These are phyloP conservation scores for Heliocybe sulcata DNA, from an alignment of 1,284 basidiomycete genomes.

Conservation along the genomic window DNA sequence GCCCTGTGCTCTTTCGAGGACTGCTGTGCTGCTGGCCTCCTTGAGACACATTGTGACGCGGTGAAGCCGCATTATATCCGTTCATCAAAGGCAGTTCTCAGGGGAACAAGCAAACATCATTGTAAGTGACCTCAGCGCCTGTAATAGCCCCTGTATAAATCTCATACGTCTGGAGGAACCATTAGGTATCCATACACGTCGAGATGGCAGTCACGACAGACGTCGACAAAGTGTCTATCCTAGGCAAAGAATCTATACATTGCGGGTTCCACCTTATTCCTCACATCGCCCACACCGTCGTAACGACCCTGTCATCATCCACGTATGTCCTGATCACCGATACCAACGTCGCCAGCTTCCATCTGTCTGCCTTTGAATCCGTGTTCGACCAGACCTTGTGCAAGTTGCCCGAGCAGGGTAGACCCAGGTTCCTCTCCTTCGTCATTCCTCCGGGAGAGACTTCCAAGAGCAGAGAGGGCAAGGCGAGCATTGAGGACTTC, in stretches of 20 bases:
- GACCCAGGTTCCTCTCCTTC: constrained; percentile 72
- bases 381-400: constrained; percentile 53
- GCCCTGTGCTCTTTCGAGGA: not conserved
- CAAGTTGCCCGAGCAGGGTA: constrained; percentile 22
- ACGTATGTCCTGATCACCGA: constrained; percentile 94
- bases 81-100: not conserved
- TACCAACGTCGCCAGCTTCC: constrained; percentile 77
- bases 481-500: constrained; percentile 94
- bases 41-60: not conserved
- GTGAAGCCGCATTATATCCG: not conserved
- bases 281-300: constrained; percentile 80
- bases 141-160: not conserved
- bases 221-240: constrained; percentile 72
- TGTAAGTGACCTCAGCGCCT: not conserved
- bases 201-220: constrained; percentile 20
- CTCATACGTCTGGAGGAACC: not conserved
- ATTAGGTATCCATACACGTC: not conserved
- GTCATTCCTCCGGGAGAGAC: constrained; percentile 89
- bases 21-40: not conserved
- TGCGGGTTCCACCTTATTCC: constrained; percentile 88
- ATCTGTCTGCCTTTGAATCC: constrained; percentile 61
- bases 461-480: constrained; percentile 87
- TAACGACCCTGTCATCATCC: constrained; percentile 72
- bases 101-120: not conserved
- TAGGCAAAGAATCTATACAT: constrained; percentile 84